phyloP scores from a whole-genome alignment of 805 yeast species.

The Kuraishia capsulata region DNA sequence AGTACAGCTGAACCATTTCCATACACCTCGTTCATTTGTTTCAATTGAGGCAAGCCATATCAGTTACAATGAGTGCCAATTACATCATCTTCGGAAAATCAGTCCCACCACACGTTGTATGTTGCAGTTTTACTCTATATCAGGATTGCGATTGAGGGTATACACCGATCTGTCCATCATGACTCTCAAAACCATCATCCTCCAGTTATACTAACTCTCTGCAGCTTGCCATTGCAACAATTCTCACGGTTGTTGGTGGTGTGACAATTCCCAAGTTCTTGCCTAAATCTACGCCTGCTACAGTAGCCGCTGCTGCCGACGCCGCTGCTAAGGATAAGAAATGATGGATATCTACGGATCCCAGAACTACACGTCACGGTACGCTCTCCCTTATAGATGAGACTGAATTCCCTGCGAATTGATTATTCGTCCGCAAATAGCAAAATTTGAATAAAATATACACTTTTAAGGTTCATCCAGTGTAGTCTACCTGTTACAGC shows the following conservation, averaged over 20 bases:
- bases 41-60: too few relatives aligned
- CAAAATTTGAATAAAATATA: too few relatives aligned
- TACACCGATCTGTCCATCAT: too few relatives aligned
- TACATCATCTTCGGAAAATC: conserved; percentile 79
- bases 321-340: conserved; percentile 3
- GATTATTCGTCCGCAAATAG: too few relatives aligned
- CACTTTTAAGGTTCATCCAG: too few relatives aligned
- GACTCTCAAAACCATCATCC: too few relatives aligned
- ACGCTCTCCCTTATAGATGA: not conserved
- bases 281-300: not conserved
- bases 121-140: too few relatives aligned
- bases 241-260: conserved; percentile 54
- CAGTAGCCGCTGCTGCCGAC: conserved; percentile 1
- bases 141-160: too few relatives aligned
- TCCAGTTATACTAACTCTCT: not conserved
- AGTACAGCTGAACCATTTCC: too few relatives aligned
- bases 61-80: conserved; percentile 70
- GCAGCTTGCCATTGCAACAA: conserved; percentile 71
- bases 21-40: too few relatives aligned
- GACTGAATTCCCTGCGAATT: too few relatives aligned
- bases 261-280: conserved; percentile 36
- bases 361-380: not conserved
- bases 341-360: not conserved
- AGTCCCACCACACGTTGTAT: conserved; percentile 69
- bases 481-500: too few relatives aligned